Evolutionary conservation across 2,329 filamentous ascomycete species (phyloP), one percentile per base, ranked within the genome.

Genomic region (Aurifilum marmelostoma): DNA sequence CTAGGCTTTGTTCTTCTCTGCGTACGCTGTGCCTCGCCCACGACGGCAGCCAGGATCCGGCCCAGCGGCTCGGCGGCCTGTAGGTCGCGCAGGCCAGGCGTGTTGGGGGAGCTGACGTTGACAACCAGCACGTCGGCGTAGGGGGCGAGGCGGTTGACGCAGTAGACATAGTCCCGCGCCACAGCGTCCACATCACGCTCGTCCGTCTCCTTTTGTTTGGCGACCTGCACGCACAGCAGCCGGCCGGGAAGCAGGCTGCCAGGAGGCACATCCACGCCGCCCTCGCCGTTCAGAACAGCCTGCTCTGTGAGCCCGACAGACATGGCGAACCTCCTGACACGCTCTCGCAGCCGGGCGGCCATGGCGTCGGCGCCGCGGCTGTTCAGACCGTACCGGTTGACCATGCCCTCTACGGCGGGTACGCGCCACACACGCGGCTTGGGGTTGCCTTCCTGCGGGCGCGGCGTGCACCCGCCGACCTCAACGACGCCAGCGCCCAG

Each of bases 101-200:
- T 98, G 81, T 99, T 99, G 32, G 96, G 96, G 74, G 92, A 97
- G 76, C 94, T 97, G 63, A 99, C 96, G 75, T 99, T 99, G 76
- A 99, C 96, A 9, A 98, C 95, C n/a, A 99, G 83, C 47, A 99
- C 91, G 76, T 99, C 96, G 14, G 96, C 94, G 77, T 97, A 99
- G 64, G 87, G 91, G 4, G 91, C 96, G 50, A 99, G 83, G 60
- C 90, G 86, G 67, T 91, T 85, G 3, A 97, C 94, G 75, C 95
- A 97, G 79, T 92, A 92, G n/a, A 96, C 92, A 77, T 98, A 97
- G 77, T 91, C 88, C 74, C 91, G 88, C 32, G 87, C 85, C 64
- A 98, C 91, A 41, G 94, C 94, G 56, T 91, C 87, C 70, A 97
- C 91, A 76, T 98, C 93, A 62, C 85, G 85, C 77, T 97, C 94